Evolutionary conservation across 345 rosid genomes (phyloP).

Genomic region (Erucastrum elatum): DNA sequence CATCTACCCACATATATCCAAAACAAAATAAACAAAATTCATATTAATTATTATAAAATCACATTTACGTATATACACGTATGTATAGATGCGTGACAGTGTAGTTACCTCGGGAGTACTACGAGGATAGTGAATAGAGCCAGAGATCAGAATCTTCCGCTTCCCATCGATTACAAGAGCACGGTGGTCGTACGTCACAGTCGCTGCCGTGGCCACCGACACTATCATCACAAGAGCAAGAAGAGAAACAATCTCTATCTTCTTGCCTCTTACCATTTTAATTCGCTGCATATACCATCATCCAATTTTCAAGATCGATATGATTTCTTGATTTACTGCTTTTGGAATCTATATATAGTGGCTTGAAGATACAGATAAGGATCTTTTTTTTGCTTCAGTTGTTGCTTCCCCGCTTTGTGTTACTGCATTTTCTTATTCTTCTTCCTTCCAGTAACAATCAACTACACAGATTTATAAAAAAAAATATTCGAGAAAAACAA

Average conservation of each 20-base stretch:
- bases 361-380: conserved; percentile 29
- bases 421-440: conserved; percentile 30
- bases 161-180: conserved; percentile 79
- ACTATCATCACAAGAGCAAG: conserved; percentile 9
- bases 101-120: conserved; percentile 76
- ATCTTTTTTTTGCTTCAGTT: conserved; percentile 16
- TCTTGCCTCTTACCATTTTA: conserved; percentile 26
- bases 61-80: neutral
- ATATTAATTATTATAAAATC: neutral
- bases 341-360: neutral
- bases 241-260: conserved; percentile 10
- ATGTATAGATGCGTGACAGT: neutral
- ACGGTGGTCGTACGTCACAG: conserved; percentile 79
- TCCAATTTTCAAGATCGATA: neutral
- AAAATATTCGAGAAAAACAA: neutral
- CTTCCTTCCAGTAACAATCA: neutral
- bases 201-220: conserved; percentile 36
- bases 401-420: conserved; percentile 41
- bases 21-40: neutral
- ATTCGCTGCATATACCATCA: neutral
- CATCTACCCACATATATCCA: conserved; percentile 57
- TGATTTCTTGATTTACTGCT: neutral
- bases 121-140: conserved; percentile 96
- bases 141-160: conserved; percentile 72
- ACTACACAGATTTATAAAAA: neutral